These are phyloP conservation scores for Colletotrichum salicis DNA, from an alignment of 2,329 filamentous ascomycete genomes.

Conservation along the genomic window DNA sequence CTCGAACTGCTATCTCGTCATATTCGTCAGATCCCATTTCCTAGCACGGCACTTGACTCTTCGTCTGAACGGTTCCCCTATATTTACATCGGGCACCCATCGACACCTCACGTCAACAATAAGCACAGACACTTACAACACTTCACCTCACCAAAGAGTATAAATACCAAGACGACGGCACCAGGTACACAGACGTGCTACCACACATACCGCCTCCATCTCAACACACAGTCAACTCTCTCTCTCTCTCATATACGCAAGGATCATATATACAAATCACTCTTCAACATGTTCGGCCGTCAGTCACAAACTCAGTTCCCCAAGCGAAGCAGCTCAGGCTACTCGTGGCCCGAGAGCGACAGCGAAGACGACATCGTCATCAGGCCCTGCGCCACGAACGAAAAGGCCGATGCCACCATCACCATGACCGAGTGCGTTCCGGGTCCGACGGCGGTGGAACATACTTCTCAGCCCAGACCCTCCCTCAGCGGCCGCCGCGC, in stretches of 20 bases:
- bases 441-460: neutral
- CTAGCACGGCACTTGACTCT: slow-evolving; percentile 11
- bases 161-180: neutral
- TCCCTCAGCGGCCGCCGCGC: slow-evolving; percentile 30
- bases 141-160: neutral
- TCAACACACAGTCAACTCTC: neutral
- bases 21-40: neutral
- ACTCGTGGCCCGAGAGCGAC: slow-evolving; percentile 33
- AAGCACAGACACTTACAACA: neutral
- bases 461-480: neutral
- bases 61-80: slow-evolving; percentile 1
- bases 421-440: slow-evolving; percentile 33
- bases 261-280: neutral
- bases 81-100: slow-evolving; percentile 12
- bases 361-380: slow-evolving; percentile 35
- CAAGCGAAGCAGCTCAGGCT: slow-evolving; percentile 30
- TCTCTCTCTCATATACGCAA: neutral
- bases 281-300: slow-evolving; percentile 24
- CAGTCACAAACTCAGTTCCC: slow-evolving; percentile 9
- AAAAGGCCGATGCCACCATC: slow-evolving; percentile 28
- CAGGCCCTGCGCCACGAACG: slow-evolving; percentile 27
- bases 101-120: slow-evolving; percentile 11
- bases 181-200: neutral
- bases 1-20: neutral
- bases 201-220: neutral